Conservation (phyloP, 78 protist species). For the Paulinella micropora region DNA sequence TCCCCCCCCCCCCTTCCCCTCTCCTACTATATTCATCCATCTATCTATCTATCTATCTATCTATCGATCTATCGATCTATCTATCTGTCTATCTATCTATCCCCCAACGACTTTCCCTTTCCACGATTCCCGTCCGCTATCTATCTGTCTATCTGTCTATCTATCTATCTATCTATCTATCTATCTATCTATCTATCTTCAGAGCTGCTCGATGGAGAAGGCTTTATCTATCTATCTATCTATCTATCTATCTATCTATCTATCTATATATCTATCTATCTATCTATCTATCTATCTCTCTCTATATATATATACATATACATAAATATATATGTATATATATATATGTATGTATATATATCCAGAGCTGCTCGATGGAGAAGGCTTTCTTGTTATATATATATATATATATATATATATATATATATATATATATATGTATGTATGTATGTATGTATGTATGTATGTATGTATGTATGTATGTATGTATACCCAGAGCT, state of each 20-base stretch:
- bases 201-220: not conserved
- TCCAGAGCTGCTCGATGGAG: no score
- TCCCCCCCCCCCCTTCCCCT: no score
- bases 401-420: not conserved
- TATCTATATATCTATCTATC: not conserved
- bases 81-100: no score
- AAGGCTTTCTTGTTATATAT: no score
- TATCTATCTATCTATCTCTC: not conserved
- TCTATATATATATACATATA: not conserved
- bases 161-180: not conserved
- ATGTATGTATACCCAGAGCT: not conserved
- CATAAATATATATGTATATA: not conserved
- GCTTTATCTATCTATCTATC: not conserved
- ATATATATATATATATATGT: not conserved
- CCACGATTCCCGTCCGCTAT: no score
- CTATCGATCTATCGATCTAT: no score
- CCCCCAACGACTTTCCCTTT: no score
- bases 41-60: no score
- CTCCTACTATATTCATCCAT: no score
- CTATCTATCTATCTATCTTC: not conserved
- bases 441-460: not conserved
- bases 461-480: not conserved
- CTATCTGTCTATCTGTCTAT: no score
- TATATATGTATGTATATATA: not conserved
- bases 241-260: not conserved